phyloP scores from a whole-genome alignment of 2,329 filamentous ascomycete species.

The Trichoderma sp. region DNA sequence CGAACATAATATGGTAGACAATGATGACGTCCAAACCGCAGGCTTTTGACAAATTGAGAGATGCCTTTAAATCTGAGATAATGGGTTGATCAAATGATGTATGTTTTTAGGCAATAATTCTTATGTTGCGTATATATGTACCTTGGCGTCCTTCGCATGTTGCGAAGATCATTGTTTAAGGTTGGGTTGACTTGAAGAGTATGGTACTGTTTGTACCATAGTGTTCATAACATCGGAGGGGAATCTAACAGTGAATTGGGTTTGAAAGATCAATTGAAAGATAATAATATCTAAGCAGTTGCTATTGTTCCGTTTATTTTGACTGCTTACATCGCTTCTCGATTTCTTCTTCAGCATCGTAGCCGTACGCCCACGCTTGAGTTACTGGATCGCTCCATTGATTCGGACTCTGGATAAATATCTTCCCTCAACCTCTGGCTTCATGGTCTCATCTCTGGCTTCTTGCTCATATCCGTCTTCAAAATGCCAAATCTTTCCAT shows the following conservation, averaged over 20 bases:
- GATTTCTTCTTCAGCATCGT: constrained; percentile 47
- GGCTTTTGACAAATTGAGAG: too few relatives aligned
- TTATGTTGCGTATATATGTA: too few relatives aligned
- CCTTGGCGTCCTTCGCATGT: too few relatives aligned
- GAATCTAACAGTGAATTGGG: too few relatives aligned
- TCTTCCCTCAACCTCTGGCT: constrained; percentile 44
- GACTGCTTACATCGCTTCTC: constrained; percentile 11
- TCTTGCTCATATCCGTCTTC: constrained; percentile 47
- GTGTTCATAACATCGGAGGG: too few relatives aligned
- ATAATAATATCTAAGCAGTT: neutral
- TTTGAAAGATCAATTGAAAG: neutral
- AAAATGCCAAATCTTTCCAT: constrained; percentile 54
- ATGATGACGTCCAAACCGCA: too few relatives aligned
- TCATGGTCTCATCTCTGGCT: constrained; percentile 48
- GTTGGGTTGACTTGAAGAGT: too few relatives aligned
- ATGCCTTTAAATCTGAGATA: too few relatives aligned
- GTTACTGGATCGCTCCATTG: constrained; percentile 54
- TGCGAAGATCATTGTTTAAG: too few relatives aligned
- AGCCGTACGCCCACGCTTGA: constrained; percentile 53
- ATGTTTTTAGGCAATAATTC: too few relatives aligned
- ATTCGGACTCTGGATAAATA: constrained; percentile 47
- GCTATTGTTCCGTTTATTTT: neutral
- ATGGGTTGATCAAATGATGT: too few relatives aligned
- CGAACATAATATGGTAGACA: neutral
- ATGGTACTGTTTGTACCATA: too few relatives aligned